Conservation (phyloP, 768 basidiomycete species). For the Tricholoma matsutake region DNA sequence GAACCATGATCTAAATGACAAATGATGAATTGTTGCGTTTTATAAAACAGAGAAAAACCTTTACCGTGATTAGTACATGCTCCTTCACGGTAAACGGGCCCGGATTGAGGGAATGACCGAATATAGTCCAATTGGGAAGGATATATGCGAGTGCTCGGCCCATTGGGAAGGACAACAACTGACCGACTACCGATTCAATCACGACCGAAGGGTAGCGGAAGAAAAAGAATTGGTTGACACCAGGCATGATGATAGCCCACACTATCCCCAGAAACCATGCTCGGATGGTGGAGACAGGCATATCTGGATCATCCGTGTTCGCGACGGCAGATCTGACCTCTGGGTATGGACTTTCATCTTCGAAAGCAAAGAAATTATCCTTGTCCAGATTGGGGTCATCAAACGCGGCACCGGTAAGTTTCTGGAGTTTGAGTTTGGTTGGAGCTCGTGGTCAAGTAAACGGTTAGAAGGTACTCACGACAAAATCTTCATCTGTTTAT, state of each 20-base stretch:
- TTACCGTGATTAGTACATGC: constrained; percentile 42
- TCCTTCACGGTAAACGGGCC: constrained; percentile 78
- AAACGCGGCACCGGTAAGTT: background rate
- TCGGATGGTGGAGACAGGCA: constrained; percentile 61
- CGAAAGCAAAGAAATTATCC: constrained; percentile 18
- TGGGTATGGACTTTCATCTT: constrained; percentile 72
- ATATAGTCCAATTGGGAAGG: constrained; percentile 49
- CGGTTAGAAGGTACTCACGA: too few species aligned
- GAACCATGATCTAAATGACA: too few species aligned
- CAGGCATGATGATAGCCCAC: constrained; percentile 63
- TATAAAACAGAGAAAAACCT: constrained; percentile 17
- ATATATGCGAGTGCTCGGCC: constrained; percentile 57
- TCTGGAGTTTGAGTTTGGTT: background rate
- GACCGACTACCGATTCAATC: constrained; percentile 54
- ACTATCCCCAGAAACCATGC: constrained; percentile 71
- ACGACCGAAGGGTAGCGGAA: constrained; percentile 70
- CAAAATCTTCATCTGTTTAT: too few species aligned
- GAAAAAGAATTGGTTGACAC: constrained; percentile 74
- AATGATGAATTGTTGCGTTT: too few species aligned
- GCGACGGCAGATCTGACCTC: constrained; percentile 69
- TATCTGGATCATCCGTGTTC: constrained; percentile 65
- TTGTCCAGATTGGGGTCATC: background rate
- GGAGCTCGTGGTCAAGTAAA: too few species aligned
- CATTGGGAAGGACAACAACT: constrained; percentile 65
- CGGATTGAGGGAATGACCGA: constrained; percentile 55